phyloP scores from a whole-genome alignment of 208 protist genomes.

The Trypanosoma lewisi region DNA sequence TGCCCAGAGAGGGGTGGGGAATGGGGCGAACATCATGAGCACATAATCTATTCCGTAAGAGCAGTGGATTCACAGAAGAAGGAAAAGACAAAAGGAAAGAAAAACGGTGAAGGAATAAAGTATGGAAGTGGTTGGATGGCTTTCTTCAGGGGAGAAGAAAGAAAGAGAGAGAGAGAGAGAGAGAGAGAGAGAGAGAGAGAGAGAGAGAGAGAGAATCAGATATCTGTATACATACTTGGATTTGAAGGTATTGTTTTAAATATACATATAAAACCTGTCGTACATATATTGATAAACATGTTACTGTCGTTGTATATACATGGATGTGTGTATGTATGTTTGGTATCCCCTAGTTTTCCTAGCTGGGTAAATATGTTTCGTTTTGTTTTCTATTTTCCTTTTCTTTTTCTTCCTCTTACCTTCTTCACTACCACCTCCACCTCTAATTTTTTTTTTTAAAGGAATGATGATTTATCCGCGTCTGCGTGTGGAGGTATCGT shows the following conservation, averaged over 20 bases:
- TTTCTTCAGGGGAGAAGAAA: not conserved
- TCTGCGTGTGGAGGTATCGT: constrained; percentile 66
- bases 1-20: constrained; percentile 1
- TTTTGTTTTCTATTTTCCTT: constrained; percentile 2
- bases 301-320: too few relatives aligned
- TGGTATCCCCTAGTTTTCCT: too few relatives aligned
- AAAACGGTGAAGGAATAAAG: too few relatives aligned
- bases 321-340: not conserved
- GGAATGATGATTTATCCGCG: constrained; percentile 31
- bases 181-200: too few relatives aligned
- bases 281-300: too few relatives aligned
- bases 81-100: not conserved
- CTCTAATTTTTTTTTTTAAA: constrained; percentile 2
- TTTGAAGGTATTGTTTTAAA: too few relatives aligned
- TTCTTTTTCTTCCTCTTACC: not conserved
- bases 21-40: not conserved
- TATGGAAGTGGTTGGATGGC: too few relatives aligned
- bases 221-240: too few relatives aligned
- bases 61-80: constrained; percentile 1
- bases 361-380: not conserved
- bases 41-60: not conserved
- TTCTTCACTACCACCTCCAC: not conserved
- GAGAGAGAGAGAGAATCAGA: too few relatives aligned
- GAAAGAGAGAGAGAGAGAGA: not conserved
- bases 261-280: too few relatives aligned